Evolutionary conservation across 495 filamentous ascomycete genomes (phyloP), one percentile per base, ranked within the genome.

Genomic region (Podospora sp.): DNA sequence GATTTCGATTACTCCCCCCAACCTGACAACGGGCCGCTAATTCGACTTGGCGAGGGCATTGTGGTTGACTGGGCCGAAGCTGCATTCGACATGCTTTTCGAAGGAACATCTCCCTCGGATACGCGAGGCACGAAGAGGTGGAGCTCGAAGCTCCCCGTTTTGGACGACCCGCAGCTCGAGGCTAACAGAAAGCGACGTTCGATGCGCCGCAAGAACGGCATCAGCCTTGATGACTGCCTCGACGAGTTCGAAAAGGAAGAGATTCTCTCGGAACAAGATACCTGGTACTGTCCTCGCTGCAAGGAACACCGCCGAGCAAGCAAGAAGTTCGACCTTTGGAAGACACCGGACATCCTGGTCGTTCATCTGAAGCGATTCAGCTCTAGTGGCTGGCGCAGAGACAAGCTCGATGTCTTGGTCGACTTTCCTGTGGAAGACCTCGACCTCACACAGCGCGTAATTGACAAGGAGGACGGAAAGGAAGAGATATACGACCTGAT

Each of bases 311-410:
- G 91, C 11, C 88, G 92, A 25, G 95, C 96, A 21, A 93, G 87
- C 80, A 99, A 98, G 85, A 96, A 94, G 72, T 93, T 99, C 33
- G 92, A 98, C 74, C 84, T 99, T 3, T 99, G 95, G 95, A 97
- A 92, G 75, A 88, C 90, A 2, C 95, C 95, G 9, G 95, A 99
- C 76, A 94, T 98, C 62, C 83, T 99, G 16, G 89, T 98, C 61
- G 87, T 98, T 63, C 95, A 80, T 73, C 84, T 99, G 6, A 99
- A 99, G 83, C 87, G 95, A 20, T 99, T 99, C 73, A 94, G 92
- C 70, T 90, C 89, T 22, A 88, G 87, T 68, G 85, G 89, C 1
- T 86, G 82, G 59, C 86, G 90, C 60, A 84, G 93, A 22, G 91
- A 96, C 72, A 99, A 99, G 83, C 83, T 99, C 36, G 92, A 97